Evolutionary conservation across 331 rosid species (phyloP).

Genomic region (Stylosanthes scabra): DNA sequence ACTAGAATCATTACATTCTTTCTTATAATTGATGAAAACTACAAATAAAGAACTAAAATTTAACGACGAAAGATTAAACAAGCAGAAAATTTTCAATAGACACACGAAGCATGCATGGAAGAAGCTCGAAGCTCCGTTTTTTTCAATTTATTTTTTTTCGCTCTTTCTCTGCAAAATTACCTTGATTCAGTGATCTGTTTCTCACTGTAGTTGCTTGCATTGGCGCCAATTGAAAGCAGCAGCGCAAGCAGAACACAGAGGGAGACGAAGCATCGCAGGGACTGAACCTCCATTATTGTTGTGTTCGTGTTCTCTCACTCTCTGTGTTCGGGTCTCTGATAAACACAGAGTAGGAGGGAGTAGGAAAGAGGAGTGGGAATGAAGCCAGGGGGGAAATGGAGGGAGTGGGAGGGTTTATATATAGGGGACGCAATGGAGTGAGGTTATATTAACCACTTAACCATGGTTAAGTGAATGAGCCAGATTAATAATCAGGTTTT

Average conservation of each 20-base stretch:
- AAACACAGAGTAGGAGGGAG: not conserved
- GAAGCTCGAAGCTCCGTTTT: constrained; percentile 21
- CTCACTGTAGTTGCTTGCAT: constrained; percentile 34
- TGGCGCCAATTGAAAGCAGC: constrained; percentile 38
- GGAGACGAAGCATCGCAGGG: constrained; percentile 32
- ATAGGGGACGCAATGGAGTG: not conserved
- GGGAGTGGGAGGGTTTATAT: not conserved
- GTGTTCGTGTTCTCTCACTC: constrained; percentile 18
- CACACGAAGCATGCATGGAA: not conserved
- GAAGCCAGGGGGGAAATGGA: constrained; percentile 35
- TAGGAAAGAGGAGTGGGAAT: constrained; percentile 17
- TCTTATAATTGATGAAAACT: not conserved
- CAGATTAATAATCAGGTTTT: constrained; percentile 1
- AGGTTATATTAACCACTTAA: constrained; percentile 9
- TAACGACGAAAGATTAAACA: not conserved
- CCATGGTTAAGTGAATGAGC: constrained; percentile 49
- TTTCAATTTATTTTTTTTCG: not conserved
- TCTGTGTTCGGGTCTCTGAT: not conserved
- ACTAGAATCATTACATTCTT: constrained; percentile 10
- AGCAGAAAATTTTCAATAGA: not conserved
- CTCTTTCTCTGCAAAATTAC: constrained; percentile 25
- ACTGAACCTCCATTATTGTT: constrained; percentile 58
- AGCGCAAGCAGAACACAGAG: constrained; percentile 40
- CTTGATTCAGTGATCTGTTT: constrained; percentile 46
- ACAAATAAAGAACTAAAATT: not conserved